Percentiles rank a stretch among this genome's conserved stretches.
phyloP scores from a whole-genome alignment of 768 basidiomycete genomes.

The Clavulina sp. region DNA sequence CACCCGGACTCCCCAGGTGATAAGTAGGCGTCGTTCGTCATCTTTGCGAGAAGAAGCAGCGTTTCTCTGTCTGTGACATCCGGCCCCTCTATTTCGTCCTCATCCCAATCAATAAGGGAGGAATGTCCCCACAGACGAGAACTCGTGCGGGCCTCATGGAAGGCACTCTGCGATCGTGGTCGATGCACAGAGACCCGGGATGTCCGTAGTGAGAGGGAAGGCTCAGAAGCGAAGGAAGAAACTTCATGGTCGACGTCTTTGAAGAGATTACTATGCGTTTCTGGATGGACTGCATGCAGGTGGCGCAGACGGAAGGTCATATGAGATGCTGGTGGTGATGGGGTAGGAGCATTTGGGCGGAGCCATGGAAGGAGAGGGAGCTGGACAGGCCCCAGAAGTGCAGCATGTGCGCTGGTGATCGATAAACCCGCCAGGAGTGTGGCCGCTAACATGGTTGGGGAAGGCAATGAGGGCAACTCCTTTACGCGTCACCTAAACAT shows the following conservation, averaged over 20 bases:
- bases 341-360: not conserved
- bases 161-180: constrained; percentile 6
- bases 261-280: not conserved
- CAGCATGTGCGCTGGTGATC: no score
- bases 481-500: no score
- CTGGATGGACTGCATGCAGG: not conserved
- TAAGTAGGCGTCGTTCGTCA: constrained; percentile 73
- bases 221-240: not conserved
- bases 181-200: not conserved
- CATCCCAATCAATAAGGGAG: constrained; percentile 38
- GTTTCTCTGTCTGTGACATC: constrained; percentile 57
- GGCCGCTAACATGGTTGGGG: no score
- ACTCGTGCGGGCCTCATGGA: constrained; percentile 4
- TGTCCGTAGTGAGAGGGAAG: not conserved
- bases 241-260: not conserved
- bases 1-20: constrained; percentile 40
- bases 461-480: no score
- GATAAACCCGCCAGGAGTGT: no score
- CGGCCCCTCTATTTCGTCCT: constrained; percentile 45
- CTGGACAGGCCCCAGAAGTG: no score
- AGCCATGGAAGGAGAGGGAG: no score
- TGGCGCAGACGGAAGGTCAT: not conserved
- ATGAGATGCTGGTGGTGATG: not conserved
- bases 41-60: constrained; percentile 64
- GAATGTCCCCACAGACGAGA: not conserved